phyloP scores from a whole-genome alignment of 1,139 yeast genomes.

The Pichia cactophila region DNA sequence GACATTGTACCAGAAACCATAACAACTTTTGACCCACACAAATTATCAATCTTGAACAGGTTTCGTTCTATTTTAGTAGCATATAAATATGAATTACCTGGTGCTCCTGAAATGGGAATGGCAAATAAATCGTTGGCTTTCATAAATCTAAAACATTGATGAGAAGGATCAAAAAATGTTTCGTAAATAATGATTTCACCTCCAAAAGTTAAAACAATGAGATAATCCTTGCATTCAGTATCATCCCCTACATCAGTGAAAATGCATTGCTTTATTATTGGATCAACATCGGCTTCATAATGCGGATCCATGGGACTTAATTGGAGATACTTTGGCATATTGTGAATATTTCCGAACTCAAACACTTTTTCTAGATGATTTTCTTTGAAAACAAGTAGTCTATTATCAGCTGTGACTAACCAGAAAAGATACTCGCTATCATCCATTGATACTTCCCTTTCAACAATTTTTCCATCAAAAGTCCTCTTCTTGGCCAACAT shows the following conservation, averaged over 20 bases:
- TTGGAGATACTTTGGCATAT: slow-evolving; percentile 44
- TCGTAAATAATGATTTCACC: slow-evolving; percentile 71
- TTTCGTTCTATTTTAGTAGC: slow-evolving; percentile 67
- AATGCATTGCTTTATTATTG: slow-evolving; percentile 64
- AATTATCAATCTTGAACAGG: slow-evolving; percentile 50
- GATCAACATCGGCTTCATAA: slow-evolving; percentile 59
- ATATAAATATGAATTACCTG: slow-evolving; percentile 62
- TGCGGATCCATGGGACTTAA: slow-evolving; percentile 53
- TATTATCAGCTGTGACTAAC: slow-evolving; percentile 70
- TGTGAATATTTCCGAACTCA: slow-evolving; percentile 55
- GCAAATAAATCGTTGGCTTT: slow-evolving; percentile 40
- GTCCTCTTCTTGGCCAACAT: slow-evolving; percentile 24
- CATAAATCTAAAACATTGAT: slow-evolving; percentile 40
- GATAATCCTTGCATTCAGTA: slow-evolving; percentile 42
- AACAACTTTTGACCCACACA: slow-evolving; percentile 53
- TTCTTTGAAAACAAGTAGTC: slow-evolving; percentile 56
- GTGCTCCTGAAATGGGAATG: slow-evolving; percentile 58
- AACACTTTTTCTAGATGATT: slow-evolving; percentile 60
- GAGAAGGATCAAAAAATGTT: slow-evolving; percentile 37
- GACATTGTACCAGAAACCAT: slow-evolving; percentile 75
- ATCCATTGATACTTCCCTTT: slow-evolving; percentile 3
- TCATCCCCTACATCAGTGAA: slow-evolving; percentile 60
- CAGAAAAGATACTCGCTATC: slow-evolving; percentile 45
- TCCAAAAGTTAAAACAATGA: slow-evolving; percentile 68
- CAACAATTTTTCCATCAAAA: slow-evolving; percentile 16